Evolutionary conservation across 2,329 filamentous ascomycete genomes (phyloP).

Genomic region (Aspergillus sp.): DNA sequence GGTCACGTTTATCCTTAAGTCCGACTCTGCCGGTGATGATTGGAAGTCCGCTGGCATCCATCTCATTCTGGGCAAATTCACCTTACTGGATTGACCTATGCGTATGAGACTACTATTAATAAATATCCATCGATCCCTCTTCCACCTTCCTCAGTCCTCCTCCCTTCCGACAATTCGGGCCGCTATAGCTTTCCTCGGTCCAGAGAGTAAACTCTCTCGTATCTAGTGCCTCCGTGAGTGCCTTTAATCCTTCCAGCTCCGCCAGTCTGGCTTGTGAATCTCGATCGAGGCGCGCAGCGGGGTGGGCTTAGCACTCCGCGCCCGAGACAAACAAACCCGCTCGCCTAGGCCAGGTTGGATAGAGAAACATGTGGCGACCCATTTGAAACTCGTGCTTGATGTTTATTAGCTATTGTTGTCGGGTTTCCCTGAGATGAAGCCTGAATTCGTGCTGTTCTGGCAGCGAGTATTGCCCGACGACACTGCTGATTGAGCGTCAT

Average conservation of each 20-base stretch:
- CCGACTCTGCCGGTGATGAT: constrained; percentile 7
- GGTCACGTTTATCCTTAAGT: constrained; percentile 10
- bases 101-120: constrained; percentile 16
- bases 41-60: background rate
- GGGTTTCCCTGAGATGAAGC: background rate
- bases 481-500: constrained; percentile 14
- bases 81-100: constrained; percentile 1
- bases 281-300: constrained; percentile 16
- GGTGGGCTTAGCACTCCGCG: constrained; percentile 14
- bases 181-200: background rate
- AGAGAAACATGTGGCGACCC: background rate
- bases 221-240: constrained; percentile 16
- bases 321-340: constrained; percentile 7
- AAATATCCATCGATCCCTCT: constrained; percentile 14
- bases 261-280: constrained; percentile 1
- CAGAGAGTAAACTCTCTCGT: background rate
- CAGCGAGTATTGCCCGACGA: constrained; percentile 13
- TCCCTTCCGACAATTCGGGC: constrained; percentile 2
- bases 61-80: constrained; percentile 3
- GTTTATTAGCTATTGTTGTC: constrained; percentile 4
- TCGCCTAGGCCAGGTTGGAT: constrained; percentile 5
- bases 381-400: background rate
- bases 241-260: constrained; percentile 5
- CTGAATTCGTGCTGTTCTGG: constrained; percentile 1
- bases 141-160: background rate